These are phyloP conservation scores for Colletotrichum tofieldiae DNA, from an alignment of 2,329 filamentous ascomycete genomes.

Conservation along the genomic window DNA sequence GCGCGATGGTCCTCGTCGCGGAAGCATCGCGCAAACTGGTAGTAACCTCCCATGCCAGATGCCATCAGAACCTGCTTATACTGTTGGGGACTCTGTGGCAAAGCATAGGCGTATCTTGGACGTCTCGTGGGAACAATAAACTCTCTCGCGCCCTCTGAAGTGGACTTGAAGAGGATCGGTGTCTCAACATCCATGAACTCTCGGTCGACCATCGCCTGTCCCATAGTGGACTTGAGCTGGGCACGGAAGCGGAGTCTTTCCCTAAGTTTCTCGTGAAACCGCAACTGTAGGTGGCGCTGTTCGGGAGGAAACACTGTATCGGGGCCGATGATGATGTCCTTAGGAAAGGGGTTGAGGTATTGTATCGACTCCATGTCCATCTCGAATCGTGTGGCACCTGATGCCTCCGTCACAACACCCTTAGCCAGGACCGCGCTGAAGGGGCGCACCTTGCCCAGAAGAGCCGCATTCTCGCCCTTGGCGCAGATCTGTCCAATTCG, in stretches of 20 bases:
- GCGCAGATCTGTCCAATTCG: conserved; percentile 63
- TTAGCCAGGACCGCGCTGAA: conserved; percentile 69
- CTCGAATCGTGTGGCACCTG: conserved; percentile 60
- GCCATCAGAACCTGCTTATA: conserved; percentile 99
- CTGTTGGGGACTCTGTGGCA: conserved; percentile 97
- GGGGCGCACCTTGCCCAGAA: conserved; percentile 63
- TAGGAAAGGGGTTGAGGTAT: conserved; percentile 81
- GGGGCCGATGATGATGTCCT: conserved; percentile 82
- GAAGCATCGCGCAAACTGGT: conserved; percentile 95
- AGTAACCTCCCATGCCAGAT: conserved; percentile 85
- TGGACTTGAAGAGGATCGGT: conserved; percentile 96
- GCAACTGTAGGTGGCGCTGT: conserved; percentile 87
- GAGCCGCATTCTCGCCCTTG: conserved; percentile 54
- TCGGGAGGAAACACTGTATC: conserved; percentile 82
- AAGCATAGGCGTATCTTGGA: conserved; percentile 84
- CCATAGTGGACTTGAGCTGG: conserved; percentile 67
- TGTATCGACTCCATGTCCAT: conserved; percentile 75
- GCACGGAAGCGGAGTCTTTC: conserved; percentile 81
- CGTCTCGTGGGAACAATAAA: conserved; percentile 92
- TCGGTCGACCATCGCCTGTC: conserved; percentile 67
- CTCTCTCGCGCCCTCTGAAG: conserved; percentile 93
- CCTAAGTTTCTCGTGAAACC: conserved; percentile 78
- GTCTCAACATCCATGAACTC: conserved; percentile 89
- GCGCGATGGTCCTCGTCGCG: conserved; percentile 94
- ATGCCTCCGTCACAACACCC: conserved; percentile 49